Conservation (phyloP, 2,329 filamentous ascomycete species). For the Clarireedia monteithiana region DNA sequence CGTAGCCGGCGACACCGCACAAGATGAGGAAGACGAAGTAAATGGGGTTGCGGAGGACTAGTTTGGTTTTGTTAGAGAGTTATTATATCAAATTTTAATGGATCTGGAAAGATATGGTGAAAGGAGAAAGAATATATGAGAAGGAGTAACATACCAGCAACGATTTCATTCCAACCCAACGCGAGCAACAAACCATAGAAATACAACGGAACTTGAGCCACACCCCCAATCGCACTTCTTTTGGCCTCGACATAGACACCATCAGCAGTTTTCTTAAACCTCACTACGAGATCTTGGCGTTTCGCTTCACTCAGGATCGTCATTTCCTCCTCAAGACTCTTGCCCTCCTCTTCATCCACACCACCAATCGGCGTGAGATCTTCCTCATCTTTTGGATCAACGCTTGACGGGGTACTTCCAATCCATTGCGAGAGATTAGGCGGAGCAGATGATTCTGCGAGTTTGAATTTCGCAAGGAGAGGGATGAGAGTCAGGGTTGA, state of each 20-base stretch:
- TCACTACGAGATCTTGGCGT: conserved; percentile 80
- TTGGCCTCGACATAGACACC: conserved; percentile 98
- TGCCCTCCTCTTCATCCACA: conserved; percentile 89
- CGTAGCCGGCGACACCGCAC: conserved; percentile 67
- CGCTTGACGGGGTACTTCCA: conserved; percentile 65
- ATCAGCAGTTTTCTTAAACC: conserved; percentile 98
- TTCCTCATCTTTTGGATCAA: conserved; percentile 79
- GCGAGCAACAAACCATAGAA: conserved; percentile 87
- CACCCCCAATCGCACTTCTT: conserved; percentile 88
- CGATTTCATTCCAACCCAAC: conserved; percentile 97
- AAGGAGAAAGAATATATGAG: not conserved
- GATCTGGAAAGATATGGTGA: not conserved
- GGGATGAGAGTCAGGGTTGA: conserved; percentile 88
- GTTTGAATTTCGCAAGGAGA: conserved; percentile 74
- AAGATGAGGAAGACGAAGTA: conserved; percentile 87
- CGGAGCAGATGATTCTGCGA: conserved; percentile 63
- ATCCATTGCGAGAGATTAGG: conserved; percentile 84
- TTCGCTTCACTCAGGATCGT: conserved; percentile 87
- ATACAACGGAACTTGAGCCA: conserved; percentile 88
- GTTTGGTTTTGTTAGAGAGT: not conserved
- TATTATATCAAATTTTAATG: not conserved
- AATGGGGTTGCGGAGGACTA: conserved; percentile 86
- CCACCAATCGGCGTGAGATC: conserved; percentile 84
- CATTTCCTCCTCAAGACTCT: conserved; percentile 93
- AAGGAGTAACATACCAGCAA: conserved; percentile 62